Conservation (phyloP, 495 filamentous ascomycete genomes). For the Aspergillus affinis region DNA sequence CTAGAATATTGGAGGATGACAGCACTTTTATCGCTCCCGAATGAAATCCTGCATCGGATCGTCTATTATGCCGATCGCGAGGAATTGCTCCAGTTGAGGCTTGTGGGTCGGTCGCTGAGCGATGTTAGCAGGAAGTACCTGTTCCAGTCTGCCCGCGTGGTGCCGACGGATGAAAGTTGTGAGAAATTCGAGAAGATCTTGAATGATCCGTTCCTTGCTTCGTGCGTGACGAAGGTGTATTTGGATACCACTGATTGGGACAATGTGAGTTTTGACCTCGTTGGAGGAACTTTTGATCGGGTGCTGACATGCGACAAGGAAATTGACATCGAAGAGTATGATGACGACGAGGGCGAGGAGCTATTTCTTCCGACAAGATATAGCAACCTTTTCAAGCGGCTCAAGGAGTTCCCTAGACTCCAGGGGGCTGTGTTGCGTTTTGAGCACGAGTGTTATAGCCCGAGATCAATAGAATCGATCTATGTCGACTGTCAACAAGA, state of each 20-base stretch:
- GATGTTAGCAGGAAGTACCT: neutral
- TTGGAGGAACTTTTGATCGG: neutral
- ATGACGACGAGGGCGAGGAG: neutral
- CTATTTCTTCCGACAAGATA: neutral
- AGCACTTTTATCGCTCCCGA: neutral
- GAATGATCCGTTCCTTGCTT: neutral
- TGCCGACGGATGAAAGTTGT: neutral
- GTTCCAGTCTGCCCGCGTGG: neutral
- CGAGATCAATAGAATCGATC: constrained; percentile 1
- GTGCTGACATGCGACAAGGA: neutral
- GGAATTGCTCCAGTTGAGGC: neutral
- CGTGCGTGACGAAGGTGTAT: neutral
- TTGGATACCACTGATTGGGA: neutral
- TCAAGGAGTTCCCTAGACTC: constrained; percentile 18
- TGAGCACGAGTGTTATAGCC: constrained; percentile 14
- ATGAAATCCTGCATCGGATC: neutral
- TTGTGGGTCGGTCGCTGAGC: neutral
- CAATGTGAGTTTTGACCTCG: neutral
- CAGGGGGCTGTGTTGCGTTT: constrained; percentile 23
- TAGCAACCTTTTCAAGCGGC: constrained; percentile 5
- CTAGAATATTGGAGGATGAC: neutral
- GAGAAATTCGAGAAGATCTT: neutral
- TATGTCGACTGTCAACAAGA: neutral
- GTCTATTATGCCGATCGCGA: neutral
- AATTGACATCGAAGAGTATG: neutral